Percentiles rank a stretch among this genome's conserved stretches.
These are phyloP conservation scores for Gloeophyllum trabeum DNA, from an alignment of 768 basidiomycete genomes.

Conservation along the genomic window DNA sequence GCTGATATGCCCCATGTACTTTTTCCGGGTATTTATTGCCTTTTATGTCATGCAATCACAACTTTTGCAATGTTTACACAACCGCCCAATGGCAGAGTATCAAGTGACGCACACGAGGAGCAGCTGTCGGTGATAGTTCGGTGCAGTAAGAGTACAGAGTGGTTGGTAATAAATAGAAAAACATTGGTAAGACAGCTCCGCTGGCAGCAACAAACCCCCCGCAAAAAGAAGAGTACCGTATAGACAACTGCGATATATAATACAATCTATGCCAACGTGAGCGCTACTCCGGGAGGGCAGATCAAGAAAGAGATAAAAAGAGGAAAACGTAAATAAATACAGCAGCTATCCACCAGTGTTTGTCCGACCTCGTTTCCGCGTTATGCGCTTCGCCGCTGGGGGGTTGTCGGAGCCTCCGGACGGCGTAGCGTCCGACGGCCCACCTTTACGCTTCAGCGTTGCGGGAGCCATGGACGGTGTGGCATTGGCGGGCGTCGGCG, in stretches of 20 bases:
- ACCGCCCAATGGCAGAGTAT: too few relatives aligned
- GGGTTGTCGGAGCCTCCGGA: constrained; percentile 28
- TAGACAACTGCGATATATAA: constrained; percentile 8
- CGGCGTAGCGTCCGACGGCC: not conserved
- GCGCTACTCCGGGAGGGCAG: constrained; percentile 13
- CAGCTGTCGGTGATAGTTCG: not conserved
- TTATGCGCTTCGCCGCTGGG: constrained; percentile 35
- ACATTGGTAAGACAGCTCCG: constrained; percentile 10
- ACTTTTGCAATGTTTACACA: too few relatives aligned
- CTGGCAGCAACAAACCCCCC: constrained; percentile 1
- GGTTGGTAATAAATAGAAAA: constrained; percentile 2
- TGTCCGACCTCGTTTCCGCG: constrained; percentile 47
- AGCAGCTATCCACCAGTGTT: constrained; percentile 27
- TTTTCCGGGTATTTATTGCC: not conserved
- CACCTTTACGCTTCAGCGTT: constrained; percentile 18
- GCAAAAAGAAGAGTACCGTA: not conserved
- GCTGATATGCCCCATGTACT: constrained; percentile 4
- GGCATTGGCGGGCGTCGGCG: constrained; percentile 10
- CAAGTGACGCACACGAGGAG: not conserved
- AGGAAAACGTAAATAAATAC: constrained; percentile 10
- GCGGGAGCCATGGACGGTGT: constrained; percentile 17
- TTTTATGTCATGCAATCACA: not conserved
- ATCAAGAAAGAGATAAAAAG: constrained; percentile 13
- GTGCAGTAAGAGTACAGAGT: not conserved
- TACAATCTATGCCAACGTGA: constrained; percentile 18